phyloP scores from a whole-genome alignment of 495 filamentous ascomycete species.

The Podospora conica region DNA sequence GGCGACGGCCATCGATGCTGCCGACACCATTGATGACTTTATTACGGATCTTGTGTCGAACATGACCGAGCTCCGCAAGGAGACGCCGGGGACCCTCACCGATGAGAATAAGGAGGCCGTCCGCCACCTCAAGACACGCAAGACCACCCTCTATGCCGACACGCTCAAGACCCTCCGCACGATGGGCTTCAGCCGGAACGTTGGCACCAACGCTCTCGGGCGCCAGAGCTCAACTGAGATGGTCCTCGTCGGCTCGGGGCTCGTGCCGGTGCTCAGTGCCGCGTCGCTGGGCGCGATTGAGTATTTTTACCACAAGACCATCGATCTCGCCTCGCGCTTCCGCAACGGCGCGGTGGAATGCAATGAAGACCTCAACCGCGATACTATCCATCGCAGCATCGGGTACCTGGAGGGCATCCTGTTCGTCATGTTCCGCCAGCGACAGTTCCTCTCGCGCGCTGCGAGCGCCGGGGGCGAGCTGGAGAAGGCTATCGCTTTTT shows the following conservation, averaged over 20 bases:
- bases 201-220: conserved; percentile 59
- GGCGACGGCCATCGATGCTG: conserved; percentile 46
- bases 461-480: conserved; percentile 21
- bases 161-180: conserved; percentile 70
- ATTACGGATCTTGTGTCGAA: conserved; percentile 57
- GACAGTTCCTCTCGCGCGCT: conserved; percentile 40
- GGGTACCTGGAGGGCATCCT: conserved; percentile 80
- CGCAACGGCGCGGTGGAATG: conserved; percentile 61
- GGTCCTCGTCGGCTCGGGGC: conserved; percentile 47
- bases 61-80: conserved; percentile 66
- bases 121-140: conserved; percentile 81
- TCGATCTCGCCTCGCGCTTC: conserved; percentile 63
- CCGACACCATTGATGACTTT: conserved; percentile 59
- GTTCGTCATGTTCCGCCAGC: conserved; percentile 60
- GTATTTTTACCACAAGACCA: conserved; percentile 68
- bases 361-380: conserved; percentile 73
- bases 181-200: conserved; percentile 83
- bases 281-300: conserved; percentile 43
- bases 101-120: conserved; percentile 76
- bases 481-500: conserved; percentile 11
- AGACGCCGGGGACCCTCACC: conserved; percentile 68
- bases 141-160: conserved; percentile 86
- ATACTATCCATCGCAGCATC: conserved; percentile 68
- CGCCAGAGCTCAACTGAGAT: conserved; percentile 64
- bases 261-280: conserved; percentile 14